Base-by-base conservation (phyloP, 2,329 filamentous ascomycete species). In the Didymella pinodella region DNA sequence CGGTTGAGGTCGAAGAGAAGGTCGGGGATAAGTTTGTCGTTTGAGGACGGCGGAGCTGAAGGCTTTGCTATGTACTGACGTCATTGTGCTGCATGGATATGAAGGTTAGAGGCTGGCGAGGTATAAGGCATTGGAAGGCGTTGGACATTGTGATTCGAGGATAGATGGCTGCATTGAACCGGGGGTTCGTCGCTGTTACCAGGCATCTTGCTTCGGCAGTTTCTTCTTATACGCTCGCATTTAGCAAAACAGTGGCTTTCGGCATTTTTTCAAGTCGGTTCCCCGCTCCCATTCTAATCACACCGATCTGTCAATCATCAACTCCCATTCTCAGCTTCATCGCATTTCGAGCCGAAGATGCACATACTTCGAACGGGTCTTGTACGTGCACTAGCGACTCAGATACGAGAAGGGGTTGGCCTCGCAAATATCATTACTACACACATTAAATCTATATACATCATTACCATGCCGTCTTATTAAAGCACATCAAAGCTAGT, bases 1-100 rank as follows among this genome's bases (percentile, higher is more conserved):
- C 56, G 1, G 56, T 59, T 1, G 56, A 59, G 34, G 56, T 59
- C 5, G 56, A 59, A 32, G 56, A 59, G 41, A 59, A 54, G 7
- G 32, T 59, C 7, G 56, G 56, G 6, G 56, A 59, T 7, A 59
- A 47, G 46, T 59, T 59, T 25, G 28, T 54, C 5, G 41, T 59
- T 8, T 59, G 47, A 58, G 22, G 10, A 20, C 4, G 14, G 10
- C 16, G 2, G 11, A 11, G 7, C 32, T 3, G 40, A 16, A 6
- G 29, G 38, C 8, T 25, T 12, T 16, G 4, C 28, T 18, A 22
- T 41, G 36, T 7, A 3, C 14, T 0, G 8, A 18, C 20, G 4
- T 28, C 22, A 20, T 7, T 32, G 34, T 45, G 47, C n/a, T 22
- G 22, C 4, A 45, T 51, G 22, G 14, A 31, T 8, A 25, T 14